Conservation (phyloP, 768 basidiomycete species). For the Austroboletus festivus region DNA sequence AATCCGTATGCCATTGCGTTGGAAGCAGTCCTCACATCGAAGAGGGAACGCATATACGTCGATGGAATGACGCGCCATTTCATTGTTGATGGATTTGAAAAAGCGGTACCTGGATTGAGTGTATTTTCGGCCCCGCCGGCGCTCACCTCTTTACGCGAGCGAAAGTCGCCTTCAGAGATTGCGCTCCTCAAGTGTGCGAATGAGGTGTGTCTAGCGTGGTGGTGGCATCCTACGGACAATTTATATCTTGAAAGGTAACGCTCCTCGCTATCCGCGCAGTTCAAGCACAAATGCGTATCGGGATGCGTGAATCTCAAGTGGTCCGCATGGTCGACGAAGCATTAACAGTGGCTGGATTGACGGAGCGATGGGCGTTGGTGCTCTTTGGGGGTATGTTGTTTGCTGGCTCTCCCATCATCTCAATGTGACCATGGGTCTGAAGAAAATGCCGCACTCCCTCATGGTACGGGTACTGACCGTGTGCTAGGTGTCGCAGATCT, state of each 20-base stretch:
- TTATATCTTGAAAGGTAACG: slow-evolving; percentile 54
- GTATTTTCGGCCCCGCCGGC: slow-evolving; percentile 52
- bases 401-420: not conserved
- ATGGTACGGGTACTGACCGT: slow-evolving; percentile 75
- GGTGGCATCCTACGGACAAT: not conserved
- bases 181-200: slow-evolving; percentile 74
- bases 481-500: slow-evolving; percentile 55
- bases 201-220: slow-evolving; percentile 47
- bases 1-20: slow-evolving; percentile 58
- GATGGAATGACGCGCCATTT: slow-evolving; percentile 62
- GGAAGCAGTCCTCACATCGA: slow-evolving; percentile 25
- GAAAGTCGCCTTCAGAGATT: slow-evolving; percentile 70
- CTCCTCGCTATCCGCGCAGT: slow-evolving; percentile 70
- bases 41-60: slow-evolving; percentile 46
- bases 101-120: slow-evolving; percentile 35
- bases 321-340: slow-evolving; percentile 53
- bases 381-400: slow-evolving; percentile 69
- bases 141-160: slow-evolving; percentile 63
- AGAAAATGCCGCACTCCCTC: slow-evolving; percentile 87
- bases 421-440: slow-evolving; percentile 4
- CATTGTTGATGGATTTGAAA: slow-evolving; percentile 59
- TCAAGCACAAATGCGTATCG: slow-evolving; percentile 56
- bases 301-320: slow-evolving; percentile 75
- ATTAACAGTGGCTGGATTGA: slow-evolving; percentile 56
- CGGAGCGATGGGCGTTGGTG: slow-evolving; percentile 56